A percentile compares a stretch with the other conserved stretches of the same genome.
Conservation (phyloP, 2,329 filamentous ascomycete species). For the Calonectria hongkongensis region DNA sequence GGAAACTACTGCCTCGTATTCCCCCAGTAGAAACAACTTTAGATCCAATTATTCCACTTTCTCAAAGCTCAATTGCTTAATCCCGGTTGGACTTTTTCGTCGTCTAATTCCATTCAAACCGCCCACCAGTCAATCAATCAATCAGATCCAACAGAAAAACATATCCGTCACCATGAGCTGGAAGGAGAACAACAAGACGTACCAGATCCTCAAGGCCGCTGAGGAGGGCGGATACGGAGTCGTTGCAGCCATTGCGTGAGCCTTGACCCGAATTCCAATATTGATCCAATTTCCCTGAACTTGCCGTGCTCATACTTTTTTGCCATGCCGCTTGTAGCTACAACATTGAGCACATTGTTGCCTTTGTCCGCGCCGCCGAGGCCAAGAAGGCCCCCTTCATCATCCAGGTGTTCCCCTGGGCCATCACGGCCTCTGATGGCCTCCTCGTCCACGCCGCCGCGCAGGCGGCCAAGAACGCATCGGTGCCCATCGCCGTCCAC, state of each 20-base stretch:
- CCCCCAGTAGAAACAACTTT: background rate
- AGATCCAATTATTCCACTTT: background rate
- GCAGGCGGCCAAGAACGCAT: slow-evolving; percentile 71
- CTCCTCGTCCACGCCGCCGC: slow-evolving; percentile 71
- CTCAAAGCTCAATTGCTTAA: slow-evolving; percentile 26
- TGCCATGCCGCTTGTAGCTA: slow-evolving; percentile 62
- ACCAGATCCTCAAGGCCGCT: slow-evolving; percentile 45
- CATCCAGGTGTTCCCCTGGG: slow-evolving; percentile 84
- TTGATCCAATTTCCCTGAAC: background rate
- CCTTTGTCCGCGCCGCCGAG: slow-evolving; percentile 80
- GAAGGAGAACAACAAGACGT: slow-evolving; percentile 43
- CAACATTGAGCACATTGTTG: slow-evolving; percentile 83
- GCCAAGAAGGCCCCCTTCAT: slow-evolving; percentile 78
- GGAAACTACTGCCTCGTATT: slow-evolving; percentile 15
- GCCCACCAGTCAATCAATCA: background rate
- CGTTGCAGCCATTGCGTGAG: slow-evolving; percentile 41
- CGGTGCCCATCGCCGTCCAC: slow-evolving; percentile 77
- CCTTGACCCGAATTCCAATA: background rate
- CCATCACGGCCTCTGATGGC: slow-evolving; percentile 75
- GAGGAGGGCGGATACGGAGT: slow-evolving; percentile 45
- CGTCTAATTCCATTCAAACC: slow-evolving; percentile 8
- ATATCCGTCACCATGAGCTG: slow-evolving; percentile 33
- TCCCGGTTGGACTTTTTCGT: background rate
- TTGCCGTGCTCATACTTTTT: background rate
- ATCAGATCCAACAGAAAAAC: background rate